These are phyloP conservation scores for Aureobasidium subglaciale DNA, from an alignment of 2,329 filamentous ascomycete genomes.

Conservation along the genomic window DNA sequence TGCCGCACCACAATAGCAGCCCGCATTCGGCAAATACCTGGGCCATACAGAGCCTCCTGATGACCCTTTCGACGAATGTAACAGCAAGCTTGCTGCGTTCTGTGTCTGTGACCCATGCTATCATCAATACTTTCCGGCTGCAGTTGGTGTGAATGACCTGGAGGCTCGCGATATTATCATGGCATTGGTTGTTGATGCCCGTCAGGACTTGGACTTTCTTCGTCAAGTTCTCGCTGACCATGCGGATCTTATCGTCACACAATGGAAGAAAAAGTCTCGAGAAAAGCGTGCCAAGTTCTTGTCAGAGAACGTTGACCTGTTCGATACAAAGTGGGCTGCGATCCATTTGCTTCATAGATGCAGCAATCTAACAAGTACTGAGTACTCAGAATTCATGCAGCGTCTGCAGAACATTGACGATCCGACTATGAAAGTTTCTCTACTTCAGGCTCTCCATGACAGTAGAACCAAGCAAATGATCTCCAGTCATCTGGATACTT, in stretches of 20 bases:
- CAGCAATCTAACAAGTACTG: not conserved
- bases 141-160: not conserved
- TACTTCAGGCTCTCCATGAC: not conserved
- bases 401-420: not conserved
- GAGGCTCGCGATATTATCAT: not conserved
- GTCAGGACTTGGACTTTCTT: not conserved
- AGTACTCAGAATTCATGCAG: not conserved
- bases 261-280: constrained; percentile 11
- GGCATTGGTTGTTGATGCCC: not conserved
- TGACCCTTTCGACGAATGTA: too few relatives aligned
- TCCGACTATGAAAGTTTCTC: not conserved
- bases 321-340: not conserved
- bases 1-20: too few relatives aligned
- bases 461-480: not conserved
- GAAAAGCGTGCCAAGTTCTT: not conserved
- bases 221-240: not conserved
- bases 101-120: too few relatives aligned
- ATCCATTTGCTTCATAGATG: not conserved
- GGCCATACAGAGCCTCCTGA: too few relatives aligned
- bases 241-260: constrained; percentile 1
- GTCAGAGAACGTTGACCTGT: not conserved
- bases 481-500: not conserved
- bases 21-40: too few relatives aligned
- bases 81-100: too few relatives aligned
- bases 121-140: constrained; percentile 2